Base-by-base conservation (phyloP, 352 stramenopile species). In the Blastocystis sp. region DNA sequence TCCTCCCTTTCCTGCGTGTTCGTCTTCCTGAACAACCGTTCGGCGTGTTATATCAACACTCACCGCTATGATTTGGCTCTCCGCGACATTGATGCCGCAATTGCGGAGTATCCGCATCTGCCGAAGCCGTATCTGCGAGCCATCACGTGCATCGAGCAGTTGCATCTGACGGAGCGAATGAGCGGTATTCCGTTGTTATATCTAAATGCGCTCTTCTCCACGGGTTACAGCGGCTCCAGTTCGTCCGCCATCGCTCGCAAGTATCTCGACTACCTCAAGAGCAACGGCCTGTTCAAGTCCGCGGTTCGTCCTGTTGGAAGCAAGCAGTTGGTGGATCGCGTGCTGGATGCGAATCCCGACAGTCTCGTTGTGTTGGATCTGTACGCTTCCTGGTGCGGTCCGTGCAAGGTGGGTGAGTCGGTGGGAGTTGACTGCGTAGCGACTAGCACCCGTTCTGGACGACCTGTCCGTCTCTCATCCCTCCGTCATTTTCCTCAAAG, bases 21-120 rank as follows among this genome's bases (percentile, higher is more conserved):
- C 45, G 56, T 84, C 21, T 84, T 84, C 45, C 38, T 84, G 23
- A 84, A 84, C 45, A 84, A 84, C 41, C 74, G 74, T n/a, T 62
- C 74, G 53, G 74, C 74, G 2, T 84, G 74, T 19, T 84, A 84
- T 28, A 84, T 84, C 52, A 84, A 84, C 34, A 40, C 43, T 14
- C 9, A 67, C 2, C 74, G n/a, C 34, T 84, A 60, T 48, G 34
- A 43, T 34, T 21, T 69, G 28, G 74, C 74, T 9, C 34, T 84
- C 2, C 2, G 10, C 2, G 74, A 84, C 69, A 62, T 84, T 52
- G 74, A 84, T 38, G 56, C 7, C 17, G 65, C 74, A 11, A 11
- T 84, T 52, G 14, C 19, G 38, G 38, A 67, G 28, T 67, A 69
- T 69, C 74, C 74, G 23, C 69, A 52, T 45, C 17, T 64, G 7